A percentile compares a stretch with the other conserved stretches of the same genome.
phyloP scores from a whole-genome alignment of 2,329 filamentous ascomycete species.

The Amylocarpus encephaloides region DNA sequence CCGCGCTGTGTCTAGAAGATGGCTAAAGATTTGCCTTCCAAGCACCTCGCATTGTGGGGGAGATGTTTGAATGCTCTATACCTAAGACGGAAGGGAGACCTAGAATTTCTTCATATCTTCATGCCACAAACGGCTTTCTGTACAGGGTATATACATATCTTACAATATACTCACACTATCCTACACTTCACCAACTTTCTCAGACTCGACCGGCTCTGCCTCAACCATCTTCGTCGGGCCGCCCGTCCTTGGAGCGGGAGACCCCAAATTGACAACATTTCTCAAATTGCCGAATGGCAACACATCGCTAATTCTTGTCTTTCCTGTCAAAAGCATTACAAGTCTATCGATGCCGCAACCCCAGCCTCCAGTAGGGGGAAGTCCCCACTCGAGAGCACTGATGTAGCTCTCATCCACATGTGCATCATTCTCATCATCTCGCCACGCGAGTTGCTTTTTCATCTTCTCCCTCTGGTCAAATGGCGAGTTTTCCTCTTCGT shows the following conservation, averaged over 20 bases:
- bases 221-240: not conserved
- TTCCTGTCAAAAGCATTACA: constrained; percentile 82
- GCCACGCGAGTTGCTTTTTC: constrained; percentile 46
- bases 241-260: constrained; percentile 7
- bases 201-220: too few relatives aligned
- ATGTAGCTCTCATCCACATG: constrained; percentile 64
- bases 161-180: not conserved
- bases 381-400: constrained; percentile 74
- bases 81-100: too few relatives aligned
- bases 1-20: too few relatives aligned
- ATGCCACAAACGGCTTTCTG: too few relatives aligned
- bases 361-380: constrained; percentile 97
- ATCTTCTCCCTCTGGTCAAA: constrained; percentile 83
- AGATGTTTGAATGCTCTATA: too few relatives aligned
- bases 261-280: constrained; percentile 49
- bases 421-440: constrained; percentile 30
- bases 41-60: too few relatives aligned
- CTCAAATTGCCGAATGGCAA: constrained; percentile 82
- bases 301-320: constrained; percentile 75
- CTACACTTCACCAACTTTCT: too few relatives aligned
- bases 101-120: too few relatives aligned
- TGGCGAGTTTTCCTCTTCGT: constrained; percentile 96
- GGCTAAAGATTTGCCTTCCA: too few relatives aligned
- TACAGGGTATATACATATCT: not conserved
- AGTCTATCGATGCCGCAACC: constrained; percentile 88